These are phyloP conservation scores for Corynespora cassiicola DNA, from an alignment of 2,329 filamentous ascomycete genomes.

Conservation along the genomic window DNA sequence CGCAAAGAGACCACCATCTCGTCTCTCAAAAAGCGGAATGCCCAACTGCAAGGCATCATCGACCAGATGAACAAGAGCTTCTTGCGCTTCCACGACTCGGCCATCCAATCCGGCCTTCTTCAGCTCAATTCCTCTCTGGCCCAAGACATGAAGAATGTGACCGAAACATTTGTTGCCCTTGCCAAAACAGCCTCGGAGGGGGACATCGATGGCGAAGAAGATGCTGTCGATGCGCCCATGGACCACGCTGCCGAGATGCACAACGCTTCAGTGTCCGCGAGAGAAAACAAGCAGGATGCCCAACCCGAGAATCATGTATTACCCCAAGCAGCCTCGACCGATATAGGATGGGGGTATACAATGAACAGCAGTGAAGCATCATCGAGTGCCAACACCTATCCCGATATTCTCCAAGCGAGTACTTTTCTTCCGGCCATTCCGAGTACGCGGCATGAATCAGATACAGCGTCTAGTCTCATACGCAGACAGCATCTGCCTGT, in stretches of 20 bases:
- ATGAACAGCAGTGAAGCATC: slow-evolving; percentile 3
- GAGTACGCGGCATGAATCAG: slow-evolving; percentile 6
- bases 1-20: slow-evolving; percentile 84
- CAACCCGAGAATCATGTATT: slow-evolving; percentile 3
- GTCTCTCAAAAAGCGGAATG: slow-evolving; percentile 73
- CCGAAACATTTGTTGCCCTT: slow-evolving; percentile 64
- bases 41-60: slow-evolving; percentile 71
- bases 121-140: slow-evolving; percentile 64
- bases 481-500: no score
- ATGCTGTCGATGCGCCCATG: slow-evolving; percentile 37
- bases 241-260: slow-evolving; percentile 14
- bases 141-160: slow-evolving; percentile 63
- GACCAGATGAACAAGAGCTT: slow-evolving; percentile 78
- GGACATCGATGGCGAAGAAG: slow-evolving; percentile 33
- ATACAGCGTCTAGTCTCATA: slow-evolving; percentile 11
- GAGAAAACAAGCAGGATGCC: slow-evolving; percentile 6
- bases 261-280: slow-evolving; percentile 4
- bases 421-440: slow-evolving; percentile 7
- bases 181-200: slow-evolving; percentile 53
- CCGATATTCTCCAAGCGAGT: slow-evolving; percentile 3
- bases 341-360: slow-evolving; percentile 37
- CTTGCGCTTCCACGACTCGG: slow-evolving; percentile 68
- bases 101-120: slow-evolving; percentile 64
- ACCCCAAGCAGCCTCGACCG: slow-evolving; percentile 10
- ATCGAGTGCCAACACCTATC: neutral